Conservation (phyloP, 2,329 filamentous ascomycete genomes). For the Orbilia brochopaga region DNA sequence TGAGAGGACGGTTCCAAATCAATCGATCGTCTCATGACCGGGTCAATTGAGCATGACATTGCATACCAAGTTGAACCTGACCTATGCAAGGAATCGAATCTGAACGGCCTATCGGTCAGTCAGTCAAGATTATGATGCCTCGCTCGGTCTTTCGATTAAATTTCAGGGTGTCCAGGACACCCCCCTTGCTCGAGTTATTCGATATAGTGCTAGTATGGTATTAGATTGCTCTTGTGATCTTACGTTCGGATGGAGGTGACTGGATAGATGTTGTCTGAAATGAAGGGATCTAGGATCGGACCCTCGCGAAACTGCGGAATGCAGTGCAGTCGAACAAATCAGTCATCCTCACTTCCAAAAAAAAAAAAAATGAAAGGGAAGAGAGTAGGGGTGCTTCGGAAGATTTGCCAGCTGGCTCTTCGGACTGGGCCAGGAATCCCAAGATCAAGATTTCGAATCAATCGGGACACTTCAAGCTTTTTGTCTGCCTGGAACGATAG, state of each 20-base stretch:
- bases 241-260: constrained; percentile 42
- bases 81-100: constrained; percentile 21
- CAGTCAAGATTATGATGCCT: constrained; percentile 24
- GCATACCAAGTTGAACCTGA: constrained; percentile 10
- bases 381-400: constrained; percentile 47
- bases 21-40: constrained; percentile 38
- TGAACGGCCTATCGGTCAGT: constrained; percentile 7
- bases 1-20: constrained; percentile 10
- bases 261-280: constrained; percentile 27
- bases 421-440: constrained; percentile 21
- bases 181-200: constrained; percentile 27
- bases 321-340: constrained; percentile 9
- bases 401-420: constrained; percentile 47
- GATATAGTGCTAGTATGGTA: constrained; percentile 13
- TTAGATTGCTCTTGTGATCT: constrained; percentile 25
- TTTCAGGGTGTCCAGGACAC: constrained; percentile 24
- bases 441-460: constrained; percentile 26
- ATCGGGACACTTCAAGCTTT: constrained; percentile 47
- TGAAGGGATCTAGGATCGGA: constrained; percentile 20
- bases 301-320: constrained; percentile 12
- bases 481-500: constrained; percentile 50
- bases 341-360: constrained; percentile 2
- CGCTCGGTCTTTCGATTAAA: constrained; percentile 42
- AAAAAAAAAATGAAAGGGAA: constrained; percentile 20
- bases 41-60: constrained; percentile 41